phyloP scores from a whole-genome alignment of 2,329 filamentous ascomycete genomes.

The Cercospora sesami region DNA sequence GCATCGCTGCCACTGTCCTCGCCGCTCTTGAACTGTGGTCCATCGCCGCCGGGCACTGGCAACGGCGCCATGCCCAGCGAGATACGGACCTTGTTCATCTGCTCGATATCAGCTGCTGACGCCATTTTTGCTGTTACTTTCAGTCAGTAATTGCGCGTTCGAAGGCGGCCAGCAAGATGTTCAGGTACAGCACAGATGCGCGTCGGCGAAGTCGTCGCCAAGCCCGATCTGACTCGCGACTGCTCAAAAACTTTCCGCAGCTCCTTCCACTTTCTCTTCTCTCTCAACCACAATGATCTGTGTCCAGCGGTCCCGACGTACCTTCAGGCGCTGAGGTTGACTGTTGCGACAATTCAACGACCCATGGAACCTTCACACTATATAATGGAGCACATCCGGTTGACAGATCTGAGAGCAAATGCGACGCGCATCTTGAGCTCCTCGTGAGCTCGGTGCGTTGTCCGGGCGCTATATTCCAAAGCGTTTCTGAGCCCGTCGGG shows the following conservation, averaged over 20 bases:
- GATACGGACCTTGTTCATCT: slow-evolving; percentile 87
- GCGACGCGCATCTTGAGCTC: slow-evolving; percentile 48
- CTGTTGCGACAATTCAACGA: slow-evolving; percentile 81
- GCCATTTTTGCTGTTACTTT: slow-evolving; percentile 24
- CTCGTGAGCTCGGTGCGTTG: slow-evolving; percentile 66
- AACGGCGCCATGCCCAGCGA: slow-evolving; percentile 88
- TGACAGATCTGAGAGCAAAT: slow-evolving; percentile 90
- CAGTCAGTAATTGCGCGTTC: slow-evolving; percentile 15
- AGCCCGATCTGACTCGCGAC: background rate
- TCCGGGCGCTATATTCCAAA: slow-evolving; percentile 81
- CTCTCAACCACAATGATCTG: slow-evolving; percentile 67
- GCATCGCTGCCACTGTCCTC: slow-evolving; percentile 41
- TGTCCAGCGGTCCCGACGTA: slow-evolving; percentile 75
- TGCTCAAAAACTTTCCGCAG: slow-evolving; percentile 14
- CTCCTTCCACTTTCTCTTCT: slow-evolving; percentile 39
- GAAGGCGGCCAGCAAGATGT: background rate
- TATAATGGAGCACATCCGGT: slow-evolving; percentile 80
- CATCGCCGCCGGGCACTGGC: slow-evolving; percentile 71
- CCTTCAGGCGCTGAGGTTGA: slow-evolving; percentile 65
- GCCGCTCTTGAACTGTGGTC: slow-evolving; percentile 59
- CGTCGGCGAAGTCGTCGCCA: slow-evolving; percentile 2
- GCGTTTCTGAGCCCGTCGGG: slow-evolving; percentile 88
- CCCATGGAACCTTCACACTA: slow-evolving; percentile 70
- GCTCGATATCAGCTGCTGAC: slow-evolving; percentile 70
- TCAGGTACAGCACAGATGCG: background rate